Evolutionary conservation across 306 rosid genomes (phyloP).

Genomic region (Heteromeles arbutifolia): DNA sequence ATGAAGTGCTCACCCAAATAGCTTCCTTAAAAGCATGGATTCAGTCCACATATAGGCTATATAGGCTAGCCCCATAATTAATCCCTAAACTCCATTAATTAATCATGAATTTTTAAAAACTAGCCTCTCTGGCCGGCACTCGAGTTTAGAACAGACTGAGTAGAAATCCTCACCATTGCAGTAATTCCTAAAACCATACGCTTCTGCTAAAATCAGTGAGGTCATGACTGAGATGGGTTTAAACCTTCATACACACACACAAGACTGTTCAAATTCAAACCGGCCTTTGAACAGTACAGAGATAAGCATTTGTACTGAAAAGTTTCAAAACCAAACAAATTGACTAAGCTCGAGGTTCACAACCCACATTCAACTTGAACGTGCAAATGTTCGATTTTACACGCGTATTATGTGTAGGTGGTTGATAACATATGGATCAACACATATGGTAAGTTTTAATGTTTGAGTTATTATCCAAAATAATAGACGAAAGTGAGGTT

Average conservation of each 20-base stretch:
- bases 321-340: no score
- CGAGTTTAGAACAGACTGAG: not conserved
- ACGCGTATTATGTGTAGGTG: not conserved
- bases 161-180: not conserved
- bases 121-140: conserved; percentile 5
- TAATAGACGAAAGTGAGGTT: not conserved
- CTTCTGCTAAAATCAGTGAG: no score
- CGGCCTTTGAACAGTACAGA: no score
- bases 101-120: not conserved
- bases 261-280: no score
- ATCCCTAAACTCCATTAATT: not conserved
- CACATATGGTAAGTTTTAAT: not conserved
- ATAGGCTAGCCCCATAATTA: not conserved
- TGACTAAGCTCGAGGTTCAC: no score
- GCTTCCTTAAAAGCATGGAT: conserved; percentile 19
- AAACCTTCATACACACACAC: no score
- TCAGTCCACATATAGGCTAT: not conserved
- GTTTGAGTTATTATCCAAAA: not conserved
- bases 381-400: not conserved
- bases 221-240: no score
- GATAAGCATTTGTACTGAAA: no score
- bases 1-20: conserved; percentile 4
- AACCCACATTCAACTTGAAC: not conserved
- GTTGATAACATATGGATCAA: not conserved
- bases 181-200: not conserved